phyloP scores from a whole-genome alignment of 2,329 filamentous ascomycete genomes.

The Pseudocercospora cruenta region DNA sequence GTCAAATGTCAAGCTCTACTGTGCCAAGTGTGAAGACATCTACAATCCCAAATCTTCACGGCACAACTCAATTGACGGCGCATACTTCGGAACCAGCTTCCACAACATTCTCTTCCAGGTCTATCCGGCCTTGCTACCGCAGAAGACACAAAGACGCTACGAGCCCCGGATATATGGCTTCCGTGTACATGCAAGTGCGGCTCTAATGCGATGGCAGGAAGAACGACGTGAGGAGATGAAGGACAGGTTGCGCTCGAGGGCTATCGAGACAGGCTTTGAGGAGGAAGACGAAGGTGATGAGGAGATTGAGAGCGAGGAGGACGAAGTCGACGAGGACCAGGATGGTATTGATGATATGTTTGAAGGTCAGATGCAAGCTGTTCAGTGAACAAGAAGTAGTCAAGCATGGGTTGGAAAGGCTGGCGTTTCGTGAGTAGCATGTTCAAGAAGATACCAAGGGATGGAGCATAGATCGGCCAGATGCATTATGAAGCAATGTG shows the following conservation, averaged over 20 bases:
- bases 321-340: conserved; percentile 62
- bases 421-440: not conserved
- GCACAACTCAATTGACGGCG: conserved; percentile 92
- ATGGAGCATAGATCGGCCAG: not conserved
- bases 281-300: conserved; percentile 65
- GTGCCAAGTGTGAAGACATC: conserved; percentile 93
- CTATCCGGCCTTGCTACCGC: conserved; percentile 84
- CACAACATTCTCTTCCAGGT: conserved; percentile 99
- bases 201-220: conserved; percentile 89
- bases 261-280: conserved; percentile 78
- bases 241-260: conserved; percentile 68
- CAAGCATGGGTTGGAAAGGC: not conserved
- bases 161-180: conserved; percentile 92
- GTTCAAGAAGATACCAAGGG: not conserved
- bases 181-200: conserved; percentile 87
- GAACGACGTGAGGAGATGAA: conserved; percentile 80
- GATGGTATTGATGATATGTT: conserved; percentile 55
- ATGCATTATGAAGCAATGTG: not conserved
- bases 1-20: conserved; percentile 96
- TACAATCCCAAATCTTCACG: conserved; percentile 99
- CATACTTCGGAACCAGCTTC: conserved; percentile 97
- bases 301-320: conserved; percentile 61
- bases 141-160: conserved; percentile 84
- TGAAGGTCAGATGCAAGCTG: conserved; percentile 34
- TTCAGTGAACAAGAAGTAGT: conserved; percentile 15